Conservation (phyloP, 371 early-diverging fungal genomes). For the Apophysomyces variabilis region DNA sequence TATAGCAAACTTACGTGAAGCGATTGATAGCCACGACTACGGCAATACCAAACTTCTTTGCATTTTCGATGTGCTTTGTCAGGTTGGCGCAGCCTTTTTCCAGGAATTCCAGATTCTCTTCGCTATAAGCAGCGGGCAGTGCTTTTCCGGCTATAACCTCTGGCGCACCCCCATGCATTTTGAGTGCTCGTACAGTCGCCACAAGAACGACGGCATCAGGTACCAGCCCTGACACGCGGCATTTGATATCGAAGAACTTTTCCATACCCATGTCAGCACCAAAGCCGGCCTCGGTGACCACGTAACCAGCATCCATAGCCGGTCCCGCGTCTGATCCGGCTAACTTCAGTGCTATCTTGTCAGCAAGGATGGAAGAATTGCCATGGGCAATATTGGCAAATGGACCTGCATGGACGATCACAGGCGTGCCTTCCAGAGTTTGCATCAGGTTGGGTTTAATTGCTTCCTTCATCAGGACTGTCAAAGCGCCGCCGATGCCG, state of each 20-base stretch:
- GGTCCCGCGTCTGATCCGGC: constrained; percentile 70
- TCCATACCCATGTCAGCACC: constrained; percentile 98
- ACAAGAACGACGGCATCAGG: constrained; percentile 91
- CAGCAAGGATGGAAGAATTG: constrained; percentile 91
- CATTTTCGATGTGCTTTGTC: constrained; percentile 86
- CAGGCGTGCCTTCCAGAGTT: constrained; percentile 95
- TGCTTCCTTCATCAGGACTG: constrained; percentile 95
- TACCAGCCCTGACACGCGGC: constrained; percentile 80
- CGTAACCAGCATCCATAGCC: constrained; percentile 76
- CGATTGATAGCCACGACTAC: constrained; percentile 92
- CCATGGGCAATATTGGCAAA: constrained; percentile 98
- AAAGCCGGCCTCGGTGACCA: constrained; percentile 95
- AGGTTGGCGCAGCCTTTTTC: constrained; percentile 83
- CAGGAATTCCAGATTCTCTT: constrained; percentile 81
- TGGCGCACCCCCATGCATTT: constrained; percentile 97
- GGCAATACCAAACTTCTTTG: constrained; percentile 81
- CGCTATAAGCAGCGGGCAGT: constrained; percentile 78
- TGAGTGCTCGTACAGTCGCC: constrained; percentile 90
- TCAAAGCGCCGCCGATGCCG: constrained; percentile 90
- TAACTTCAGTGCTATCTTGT: constrained; percentile 89
- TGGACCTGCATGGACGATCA: constrained; percentile 96
- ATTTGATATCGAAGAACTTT: constrained; percentile 97
- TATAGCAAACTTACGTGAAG: constrained; percentile 55
- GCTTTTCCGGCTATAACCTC: constrained; percentile 90
- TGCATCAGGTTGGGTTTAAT: constrained; percentile 97